Conservation (phyloP, 2,329 filamentous ascomycete genomes). For the Rhynchosporium agropyri region DNA sequence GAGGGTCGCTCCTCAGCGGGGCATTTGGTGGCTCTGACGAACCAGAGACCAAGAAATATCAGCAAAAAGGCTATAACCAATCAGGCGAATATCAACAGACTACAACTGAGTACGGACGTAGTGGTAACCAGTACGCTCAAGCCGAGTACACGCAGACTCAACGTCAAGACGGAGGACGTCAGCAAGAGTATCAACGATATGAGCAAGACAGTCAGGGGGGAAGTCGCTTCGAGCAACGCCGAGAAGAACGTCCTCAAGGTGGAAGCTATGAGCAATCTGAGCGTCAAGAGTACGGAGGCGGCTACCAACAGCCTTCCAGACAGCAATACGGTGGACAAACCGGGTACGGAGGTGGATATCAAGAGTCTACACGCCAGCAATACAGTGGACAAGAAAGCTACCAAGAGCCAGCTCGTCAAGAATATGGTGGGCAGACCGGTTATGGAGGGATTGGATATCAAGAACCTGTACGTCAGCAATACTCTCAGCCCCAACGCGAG, state of each 20-base stretch:
- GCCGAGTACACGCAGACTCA: slow-evolving; percentile 53
- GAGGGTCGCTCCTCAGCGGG: slow-evolving; percentile 66
- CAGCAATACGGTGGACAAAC: slow-evolving; percentile 22
- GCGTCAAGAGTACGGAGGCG: slow-evolving; percentile 42
- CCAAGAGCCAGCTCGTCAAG: slow-evolving; percentile 20
- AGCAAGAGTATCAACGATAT: slow-evolving; percentile 63
- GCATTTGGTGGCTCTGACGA: slow-evolving; percentile 51
- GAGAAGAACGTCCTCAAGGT: slow-evolving; percentile 55
- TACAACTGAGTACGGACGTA: slow-evolving; percentile 63
- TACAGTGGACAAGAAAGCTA: slow-evolving; percentile 16
- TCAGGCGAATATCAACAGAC: slow-evolving; percentile 60
- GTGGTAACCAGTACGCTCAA: slow-evolving; percentile 41
- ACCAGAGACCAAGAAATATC: slow-evolving; percentile 56
- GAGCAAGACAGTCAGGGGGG: slow-evolving; percentile 52
- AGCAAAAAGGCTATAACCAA: slow-evolving; percentile 40
- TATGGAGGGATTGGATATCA: slow-evolving; percentile 23
- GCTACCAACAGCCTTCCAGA: slow-evolving; percentile 28
- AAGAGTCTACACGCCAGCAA: slow-evolving; percentile 22
- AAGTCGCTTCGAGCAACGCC: slow-evolving; percentile 61
- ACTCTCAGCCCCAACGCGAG: slow-evolving; percentile 8
- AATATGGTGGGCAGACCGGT: slow-evolving; percentile 23
- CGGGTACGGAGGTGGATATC: slow-evolving; percentile 24
- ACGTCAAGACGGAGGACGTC: slow-evolving; percentile 58
- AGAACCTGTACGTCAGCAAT: slow-evolving; percentile 20
- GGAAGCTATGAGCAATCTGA: slow-evolving; percentile 63